Conservation (phyloP, 768 basidiomycete species). For the Tephrocybe sp. region DNA sequence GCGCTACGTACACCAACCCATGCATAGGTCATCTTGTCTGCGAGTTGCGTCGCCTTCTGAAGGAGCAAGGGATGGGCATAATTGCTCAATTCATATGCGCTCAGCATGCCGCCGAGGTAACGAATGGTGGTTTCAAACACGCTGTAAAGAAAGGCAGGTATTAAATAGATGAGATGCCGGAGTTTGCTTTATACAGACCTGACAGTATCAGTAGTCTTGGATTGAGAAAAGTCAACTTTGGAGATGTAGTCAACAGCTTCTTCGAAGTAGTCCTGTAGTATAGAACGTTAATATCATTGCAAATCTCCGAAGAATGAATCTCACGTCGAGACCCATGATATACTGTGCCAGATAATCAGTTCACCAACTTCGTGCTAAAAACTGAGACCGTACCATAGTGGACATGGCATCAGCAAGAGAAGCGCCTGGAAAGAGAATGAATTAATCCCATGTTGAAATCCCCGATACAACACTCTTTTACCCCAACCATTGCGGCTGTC, state of each 20-base stretch:
- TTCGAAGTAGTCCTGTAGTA: conserved; percentile 36
- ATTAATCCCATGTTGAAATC: conserved; percentile 12
- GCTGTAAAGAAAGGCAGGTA: conserved; percentile 25
- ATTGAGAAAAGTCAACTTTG: conserved; percentile 44
- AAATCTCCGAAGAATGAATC: background rate
- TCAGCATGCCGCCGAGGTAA: conserved; percentile 65
- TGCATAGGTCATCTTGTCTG: conserved; percentile 58
- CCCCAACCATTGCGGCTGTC: conserved; percentile 30
- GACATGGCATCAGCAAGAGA: conserved; percentile 49
- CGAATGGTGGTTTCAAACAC: conserved; percentile 80
- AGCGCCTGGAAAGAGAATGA: conserved; percentile 34
- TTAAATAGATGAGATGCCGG: background rate
- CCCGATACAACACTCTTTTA: conserved; percentile 22
- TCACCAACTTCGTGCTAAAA: background rate
- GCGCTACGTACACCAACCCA: conserved; percentile 50
- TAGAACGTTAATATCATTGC: background rate
- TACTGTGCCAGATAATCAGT: conserved; percentile 22
- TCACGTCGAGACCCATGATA: conserved; percentile 46
- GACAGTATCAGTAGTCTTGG: conserved; percentile 34
- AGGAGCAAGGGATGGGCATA: conserved; percentile 45
- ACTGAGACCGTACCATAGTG: conserved; percentile 40
- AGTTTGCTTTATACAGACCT: conserved; percentile 6
- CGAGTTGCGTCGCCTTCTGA: conserved; percentile 57
- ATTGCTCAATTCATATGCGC: conserved; percentile 67
- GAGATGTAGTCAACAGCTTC: conserved; percentile 41